Percentiles rank a stretch among this genome's conserved stretches.
These are phyloP conservation scores for Nothopassalora personata DNA, from an alignment of 2,329 filamentous ascomycete genomes.

Conservation along the genomic window DNA sequence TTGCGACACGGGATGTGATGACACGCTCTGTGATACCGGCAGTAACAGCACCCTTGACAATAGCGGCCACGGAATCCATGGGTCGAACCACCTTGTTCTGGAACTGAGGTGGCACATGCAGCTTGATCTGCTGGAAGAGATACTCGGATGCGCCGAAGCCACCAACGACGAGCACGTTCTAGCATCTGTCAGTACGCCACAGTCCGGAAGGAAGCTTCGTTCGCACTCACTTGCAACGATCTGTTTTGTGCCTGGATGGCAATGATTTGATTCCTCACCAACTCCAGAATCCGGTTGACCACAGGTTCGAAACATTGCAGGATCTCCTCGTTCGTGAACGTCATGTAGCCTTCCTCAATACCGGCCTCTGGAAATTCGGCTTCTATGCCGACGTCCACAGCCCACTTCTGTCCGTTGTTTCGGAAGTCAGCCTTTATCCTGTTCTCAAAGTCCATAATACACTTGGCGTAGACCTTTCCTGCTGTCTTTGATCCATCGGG, in stretches of 20 bases:
- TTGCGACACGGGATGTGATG: slow-evolving; percentile 91
- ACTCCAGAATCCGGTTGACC: slow-evolving; percentile 90
- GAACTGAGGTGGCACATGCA: slow-evolving; percentile 96
- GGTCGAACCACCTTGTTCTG: slow-evolving; percentile 96
- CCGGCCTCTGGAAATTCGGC: slow-evolving; percentile 95
- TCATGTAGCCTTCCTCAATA: slow-evolving; percentile 99
- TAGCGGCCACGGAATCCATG: slow-evolving; percentile 98
- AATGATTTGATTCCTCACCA: slow-evolving; percentile 97
- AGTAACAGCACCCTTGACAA: slow-evolving; percentile 96
- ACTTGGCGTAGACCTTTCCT: slow-evolving; percentile 97
- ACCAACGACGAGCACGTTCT: slow-evolving; percentile 93
- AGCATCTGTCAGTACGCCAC: slow-evolving; percentile 25
- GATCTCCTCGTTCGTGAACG: slow-evolving; percentile 98
- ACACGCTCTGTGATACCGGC: slow-evolving; percentile 96
- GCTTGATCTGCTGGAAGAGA: slow-evolving; percentile 98
- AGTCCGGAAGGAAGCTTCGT: background rate
- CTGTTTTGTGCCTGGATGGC: slow-evolving; percentile 97
- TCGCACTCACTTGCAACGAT: slow-evolving; percentile 62
- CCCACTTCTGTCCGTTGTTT: slow-evolving; percentile 99
- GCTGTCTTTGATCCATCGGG: slow-evolving; percentile 95
- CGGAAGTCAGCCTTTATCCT: slow-evolving; percentile 99
- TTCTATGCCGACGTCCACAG: slow-evolving; percentile 94
- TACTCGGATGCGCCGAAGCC: slow-evolving; percentile 98
- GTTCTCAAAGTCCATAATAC: slow-evolving; percentile 99
- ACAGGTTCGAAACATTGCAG: slow-evolving; percentile 98